phyloP scores from a whole-genome alignment of 2,329 filamentous ascomycete genomes.

The Cladosporium sp. region DNA sequence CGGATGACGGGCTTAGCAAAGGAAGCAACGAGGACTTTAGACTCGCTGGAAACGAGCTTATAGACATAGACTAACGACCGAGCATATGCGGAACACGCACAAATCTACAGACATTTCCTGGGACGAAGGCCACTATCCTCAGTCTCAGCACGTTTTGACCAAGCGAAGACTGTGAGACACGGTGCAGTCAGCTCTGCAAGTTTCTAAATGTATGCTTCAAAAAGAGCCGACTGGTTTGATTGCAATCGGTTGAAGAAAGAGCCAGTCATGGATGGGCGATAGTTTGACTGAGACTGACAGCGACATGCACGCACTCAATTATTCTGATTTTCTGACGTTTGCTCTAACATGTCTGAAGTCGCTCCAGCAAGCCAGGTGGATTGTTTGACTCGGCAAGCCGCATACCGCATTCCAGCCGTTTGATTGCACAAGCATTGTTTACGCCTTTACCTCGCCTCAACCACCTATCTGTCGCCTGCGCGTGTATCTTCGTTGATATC shows the following conservation, averaged over 20 bases:
- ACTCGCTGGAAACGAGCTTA: slow-evolving; percentile 10
- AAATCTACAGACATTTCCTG: no score
- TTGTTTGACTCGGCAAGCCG: neutral
- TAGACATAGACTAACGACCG: slow-evolving; percentile 11
- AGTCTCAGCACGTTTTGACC: neutral
- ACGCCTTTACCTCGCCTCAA: neutral
- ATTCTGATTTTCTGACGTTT: neutral
- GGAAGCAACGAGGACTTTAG: neutral
- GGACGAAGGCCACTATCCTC: no score
- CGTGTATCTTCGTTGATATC: no score
- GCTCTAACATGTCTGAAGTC: neutral
- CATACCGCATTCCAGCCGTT: slow-evolving; percentile 10
- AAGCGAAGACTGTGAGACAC: no score
- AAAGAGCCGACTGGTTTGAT: no score
- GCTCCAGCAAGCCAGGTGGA: neutral
- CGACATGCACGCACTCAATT: neutral
- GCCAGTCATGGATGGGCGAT: no score
- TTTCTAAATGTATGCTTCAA: no score
- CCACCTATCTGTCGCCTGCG: neutral
- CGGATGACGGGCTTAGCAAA: neutral
- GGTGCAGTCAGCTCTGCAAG: no score
- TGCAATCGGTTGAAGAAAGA: no score
- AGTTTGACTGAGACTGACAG: neutral
- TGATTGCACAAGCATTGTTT: slow-evolving; percentile 6
- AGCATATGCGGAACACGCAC: neutral